Evolutionary conservation across 2,329 filamentous ascomycete genomes (phyloP).

Genomic region (Pseudofabraea citricarpa): DNA sequence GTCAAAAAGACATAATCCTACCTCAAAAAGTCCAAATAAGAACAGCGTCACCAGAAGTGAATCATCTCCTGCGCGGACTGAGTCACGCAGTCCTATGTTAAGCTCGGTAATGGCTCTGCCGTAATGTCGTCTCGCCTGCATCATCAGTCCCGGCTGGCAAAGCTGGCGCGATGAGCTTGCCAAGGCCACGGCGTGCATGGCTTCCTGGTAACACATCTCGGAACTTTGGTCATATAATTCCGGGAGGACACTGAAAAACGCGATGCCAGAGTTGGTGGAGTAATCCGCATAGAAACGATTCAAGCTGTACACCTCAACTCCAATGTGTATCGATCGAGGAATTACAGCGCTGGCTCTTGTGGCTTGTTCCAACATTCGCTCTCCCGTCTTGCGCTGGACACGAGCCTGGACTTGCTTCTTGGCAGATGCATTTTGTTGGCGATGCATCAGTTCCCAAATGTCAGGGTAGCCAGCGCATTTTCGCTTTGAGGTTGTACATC

Average conservation of each 20-base stretch:
- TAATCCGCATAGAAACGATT: not conserved
- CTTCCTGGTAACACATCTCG: not conserved
- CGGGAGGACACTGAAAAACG: not conserved
- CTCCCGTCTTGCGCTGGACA: too few species aligned
- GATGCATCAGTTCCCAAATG: too few species aligned
- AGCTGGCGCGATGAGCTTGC: not conserved
- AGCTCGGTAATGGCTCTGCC: not conserved
- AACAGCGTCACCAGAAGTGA: not conserved
- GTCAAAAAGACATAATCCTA: too few species aligned
- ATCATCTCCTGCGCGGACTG: not conserved
- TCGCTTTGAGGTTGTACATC: too few species aligned
- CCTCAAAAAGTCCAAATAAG: not conserved
- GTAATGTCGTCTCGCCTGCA: not conserved
- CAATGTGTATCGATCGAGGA: too few species aligned
- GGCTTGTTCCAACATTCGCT: too few species aligned
- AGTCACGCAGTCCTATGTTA: not conserved
- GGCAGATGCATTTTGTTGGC: too few species aligned
- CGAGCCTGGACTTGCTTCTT: too few species aligned
- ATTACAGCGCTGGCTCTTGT: too few species aligned
- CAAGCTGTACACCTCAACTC: not conserved
- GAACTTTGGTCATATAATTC: not conserved
- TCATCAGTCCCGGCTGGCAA: not conserved
- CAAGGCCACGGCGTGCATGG: not conserved
- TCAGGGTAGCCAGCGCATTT: too few species aligned
- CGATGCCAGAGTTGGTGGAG: not conserved